Evolutionary conservation across 192 early-diverging fungal species (phyloP).

Genomic region (Coemansia sp.): DNA sequence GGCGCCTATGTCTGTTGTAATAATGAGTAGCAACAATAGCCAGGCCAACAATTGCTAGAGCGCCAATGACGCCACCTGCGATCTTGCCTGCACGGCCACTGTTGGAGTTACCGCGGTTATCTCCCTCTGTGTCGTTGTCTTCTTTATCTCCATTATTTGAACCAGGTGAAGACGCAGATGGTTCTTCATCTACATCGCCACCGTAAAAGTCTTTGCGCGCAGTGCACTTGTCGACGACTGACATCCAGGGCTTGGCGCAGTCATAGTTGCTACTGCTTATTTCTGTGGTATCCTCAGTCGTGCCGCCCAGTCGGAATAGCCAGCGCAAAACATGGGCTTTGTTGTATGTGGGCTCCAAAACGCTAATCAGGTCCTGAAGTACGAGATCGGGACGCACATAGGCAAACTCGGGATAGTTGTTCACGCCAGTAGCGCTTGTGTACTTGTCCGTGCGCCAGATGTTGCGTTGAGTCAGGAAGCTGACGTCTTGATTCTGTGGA

Average conservation of each 20-base stretch:
- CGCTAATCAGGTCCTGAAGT: constrained; percentile 45
- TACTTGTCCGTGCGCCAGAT: constrained; percentile 53
- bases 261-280: constrained; percentile 35
- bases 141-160: constrained; percentile 1
- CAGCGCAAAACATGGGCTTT: constrained; percentile 23
- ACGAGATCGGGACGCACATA: constrained; percentile 52
- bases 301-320: constrained; percentile 47
- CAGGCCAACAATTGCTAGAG: constrained; percentile 23
- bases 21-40: constrained; percentile 47
- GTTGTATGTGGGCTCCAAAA: constrained; percentile 41
- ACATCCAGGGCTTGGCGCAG: constrained; percentile 40
- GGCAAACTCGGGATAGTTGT: constrained; percentile 49
- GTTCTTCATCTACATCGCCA: background rate
- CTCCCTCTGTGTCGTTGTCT: background rate
- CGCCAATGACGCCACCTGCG: constrained; percentile 47
- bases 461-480: constrained; percentile 29
- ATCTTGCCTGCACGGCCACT: constrained; percentile 46
- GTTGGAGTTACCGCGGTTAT: background rate
- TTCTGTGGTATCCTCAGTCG: constrained; percentile 27
- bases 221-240: constrained; percentile 30
- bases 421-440: constrained; percentile 29
- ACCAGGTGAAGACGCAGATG: background rate
- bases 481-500: constrained; percentile 36
- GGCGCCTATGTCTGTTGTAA: constrained; percentile 42
- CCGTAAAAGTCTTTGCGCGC: constrained; percentile 41